Base-by-base conservation (phyloP, 495 filamentous ascomycete species). In the Pyrenula aspistea region DNA sequence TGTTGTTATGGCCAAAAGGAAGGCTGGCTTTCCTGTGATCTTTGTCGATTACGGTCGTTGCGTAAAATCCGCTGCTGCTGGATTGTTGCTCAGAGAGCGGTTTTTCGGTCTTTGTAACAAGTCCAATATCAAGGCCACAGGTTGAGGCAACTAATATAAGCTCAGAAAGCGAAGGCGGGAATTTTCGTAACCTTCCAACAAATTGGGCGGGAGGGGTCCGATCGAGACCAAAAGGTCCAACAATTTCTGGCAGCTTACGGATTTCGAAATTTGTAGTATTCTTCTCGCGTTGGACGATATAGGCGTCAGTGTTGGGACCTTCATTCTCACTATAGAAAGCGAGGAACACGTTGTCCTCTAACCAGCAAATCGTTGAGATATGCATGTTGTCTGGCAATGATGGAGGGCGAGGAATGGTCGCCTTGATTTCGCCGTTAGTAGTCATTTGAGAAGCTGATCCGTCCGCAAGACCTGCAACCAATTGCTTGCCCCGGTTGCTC, bases 401-500 rank as follows among this genome's bases (percentile, higher is more conserved):
- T 10, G 88, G 81, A 4, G 92, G 90, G 47, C 82, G 78, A 25
- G 93, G 92, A 48, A 97, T 86, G 48, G 82, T 75, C 21, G 76
- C 89, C 67, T 89, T 93, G 20, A 78, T 77, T 12, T 73, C 74
- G 25, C 91, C 93, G 53, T 88, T 79, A 0, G 86, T 87, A 1
- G 85, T 89, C 82, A 96, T 84, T 64, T 96, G 92, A 57, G 79
- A 83, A 42, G 84, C 82, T 21, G 83, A 83, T 53, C 92, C 93
- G 69, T 96, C 82, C 19, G 76, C 84, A 61, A 94, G 78, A 24
- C 94, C 94, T 60, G 90, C 94, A 3, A 96, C 79, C 22, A 99
- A 74, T 66, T 96, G 91, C 66, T 95, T 97, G 49, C 94, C 94
- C 62, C 83, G 88, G 54, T 81, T 84, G 65, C 92, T 97, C 94